Base-by-base conservation (phyloP, 139 green algal species). In the Chlorella sp. region DNA sequence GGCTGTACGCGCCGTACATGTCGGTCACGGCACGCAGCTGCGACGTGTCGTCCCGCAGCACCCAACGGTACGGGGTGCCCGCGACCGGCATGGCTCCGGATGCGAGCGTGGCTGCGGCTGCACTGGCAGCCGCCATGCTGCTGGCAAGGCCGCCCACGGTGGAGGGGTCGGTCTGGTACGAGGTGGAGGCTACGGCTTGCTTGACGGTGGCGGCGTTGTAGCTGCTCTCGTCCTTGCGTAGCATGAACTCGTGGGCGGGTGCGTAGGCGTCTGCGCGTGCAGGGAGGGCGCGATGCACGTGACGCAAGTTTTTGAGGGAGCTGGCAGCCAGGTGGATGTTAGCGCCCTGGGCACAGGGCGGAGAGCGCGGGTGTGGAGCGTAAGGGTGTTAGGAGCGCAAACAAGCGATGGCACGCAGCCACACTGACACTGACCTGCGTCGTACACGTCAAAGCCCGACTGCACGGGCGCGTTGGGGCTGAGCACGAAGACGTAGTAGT, bases 381-480 rank as follows among this genome's bases (percentile, higher is more conserved):
- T n/a, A n/a, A n/a, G n/a, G n/a, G n/a, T n/a, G n/a, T n/a, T n/a
- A n/a, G n/a, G n/a, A n/a, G n/a, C n/a, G n/a, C n/a, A n/a, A n/a
- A n/a, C n/a, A n/a, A n/a, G n/a, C n/a, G n/a, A n/a, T n/a, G n/a
- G n/a, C n/a, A n/a, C n/a, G n/a, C n/a, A n/a, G n/a, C n/a, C n/a
- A n/a, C n/a, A n/a, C n/a, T n/a, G n/a, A n/a, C 59, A 30, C 59
- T 17, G 10, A 65, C 74, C 75, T 0, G 71, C 71, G 59, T 83
- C 77, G 62, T 83, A 79, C 35, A 83, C 77, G 59, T 83, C 77
- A 60, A 70, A 83, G 3, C 49, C 69, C 26, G 62, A 62, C 17
- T 34, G 26, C 29, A 62, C 59, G n/a, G 77, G 73, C 31, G 69
- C 51, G 26, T 61, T 36, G 34, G 73, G 77, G 27, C n/a, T 67